Evolutionary conservation across 2,329 filamentous ascomycete species (phyloP), one percentile per base, ranked within the genome.

Genomic region (Diaporthe ampelina): DNA sequence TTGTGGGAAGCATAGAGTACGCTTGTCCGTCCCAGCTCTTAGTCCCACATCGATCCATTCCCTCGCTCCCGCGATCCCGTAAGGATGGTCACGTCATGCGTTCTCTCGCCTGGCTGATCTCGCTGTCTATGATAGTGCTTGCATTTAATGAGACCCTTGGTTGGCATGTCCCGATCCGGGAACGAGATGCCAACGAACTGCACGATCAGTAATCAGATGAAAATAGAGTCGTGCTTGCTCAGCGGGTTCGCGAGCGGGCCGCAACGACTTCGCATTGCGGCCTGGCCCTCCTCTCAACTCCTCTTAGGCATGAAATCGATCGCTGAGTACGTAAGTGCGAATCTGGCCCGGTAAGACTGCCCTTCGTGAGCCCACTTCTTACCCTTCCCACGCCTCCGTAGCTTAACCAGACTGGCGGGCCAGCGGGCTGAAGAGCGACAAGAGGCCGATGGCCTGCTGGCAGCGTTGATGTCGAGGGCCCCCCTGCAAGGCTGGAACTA

Each of bases 11-110:
- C 59, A 40, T 26, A 21, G 59, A 68, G n/a, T n/a, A 59, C 48
- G 29, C 74, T 54, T 29, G 15, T 73, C 65, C 71, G 71, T 58
- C 71, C 48, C 74, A 73, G 58, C 72, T 69, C 37, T 29, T 29
- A n/a, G 61, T 58, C 40, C 50, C 54, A 37, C 40, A n/a, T 59
- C 40, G 13, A 68, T 54, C 63, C 63, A 37, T 54, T 40, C 63
- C 32, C 26, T 68, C 48, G 32, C 48, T 54, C 48, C 63, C 48
- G 63, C 48, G 48, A 54, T n/a, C n/a, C 48, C 17, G 29, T 54
- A 68, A 40, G 40, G 48, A 68, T 54, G 63, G 45, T 52, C 63
- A 68, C 32, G 63, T 68, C 63, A 54, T 68, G 63, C 63, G 48
- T 68, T 19, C 21, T 50, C 63, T 54, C 32, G 40, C 29, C 37